Percentiles rank a stretch among this genome's conserved stretches.
These are phyloP conservation scores for Apiospora hydei DNA, from an alignment of 2,329 filamentous ascomycete genomes.

Conservation along the genomic window DNA sequence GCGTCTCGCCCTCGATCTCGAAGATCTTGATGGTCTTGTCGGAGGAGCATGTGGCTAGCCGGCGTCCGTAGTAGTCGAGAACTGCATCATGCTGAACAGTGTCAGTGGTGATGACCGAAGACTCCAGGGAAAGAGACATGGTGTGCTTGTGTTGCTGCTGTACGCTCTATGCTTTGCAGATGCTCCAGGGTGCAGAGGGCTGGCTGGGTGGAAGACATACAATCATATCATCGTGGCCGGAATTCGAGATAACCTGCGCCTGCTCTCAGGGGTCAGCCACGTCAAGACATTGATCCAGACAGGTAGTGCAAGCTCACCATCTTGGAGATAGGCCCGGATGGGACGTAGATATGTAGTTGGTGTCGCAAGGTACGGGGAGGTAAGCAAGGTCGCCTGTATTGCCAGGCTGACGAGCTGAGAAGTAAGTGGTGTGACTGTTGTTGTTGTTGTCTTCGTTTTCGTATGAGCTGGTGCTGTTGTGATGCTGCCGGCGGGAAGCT, in stretches of 20 bases:
- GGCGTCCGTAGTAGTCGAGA: slow-evolving; percentile 96
- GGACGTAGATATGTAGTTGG: neutral
- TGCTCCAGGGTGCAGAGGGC: neutral
- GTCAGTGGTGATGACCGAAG: slow-evolving; percentile 32
- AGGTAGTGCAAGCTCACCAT: slow-evolving; percentile 15
- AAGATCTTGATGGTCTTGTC: slow-evolving; percentile 99
- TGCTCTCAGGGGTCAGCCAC: slow-evolving; percentile 32
- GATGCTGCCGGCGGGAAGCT: slow-evolving; percentile 11
- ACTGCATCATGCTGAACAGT: slow-evolving; percentile 86
- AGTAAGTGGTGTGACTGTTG: neutral
- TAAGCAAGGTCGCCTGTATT: neutral
- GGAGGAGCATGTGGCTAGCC: slow-evolving; percentile 95
- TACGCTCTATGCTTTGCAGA: neutral
- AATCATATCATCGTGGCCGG: slow-evolving; percentile 99
- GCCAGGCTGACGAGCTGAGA: neutral
- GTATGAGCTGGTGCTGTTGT: slow-evolving; percentile 6
- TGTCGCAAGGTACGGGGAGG: neutral
- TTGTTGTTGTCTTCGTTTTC: neutral
- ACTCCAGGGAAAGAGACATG: slow-evolving; percentile 1
- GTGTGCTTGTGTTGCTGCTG: neutral
- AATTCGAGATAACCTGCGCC: slow-evolving; percentile 80
- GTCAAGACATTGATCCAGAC: slow-evolving; percentile 14
- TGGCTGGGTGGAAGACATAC: slow-evolving; percentile 57
- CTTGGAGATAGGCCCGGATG: neutral
- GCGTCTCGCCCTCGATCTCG: slow-evolving; percentile 92